Conservation (phyloP, 805 yeast species). For the Kodamaea restingae region DNA sequence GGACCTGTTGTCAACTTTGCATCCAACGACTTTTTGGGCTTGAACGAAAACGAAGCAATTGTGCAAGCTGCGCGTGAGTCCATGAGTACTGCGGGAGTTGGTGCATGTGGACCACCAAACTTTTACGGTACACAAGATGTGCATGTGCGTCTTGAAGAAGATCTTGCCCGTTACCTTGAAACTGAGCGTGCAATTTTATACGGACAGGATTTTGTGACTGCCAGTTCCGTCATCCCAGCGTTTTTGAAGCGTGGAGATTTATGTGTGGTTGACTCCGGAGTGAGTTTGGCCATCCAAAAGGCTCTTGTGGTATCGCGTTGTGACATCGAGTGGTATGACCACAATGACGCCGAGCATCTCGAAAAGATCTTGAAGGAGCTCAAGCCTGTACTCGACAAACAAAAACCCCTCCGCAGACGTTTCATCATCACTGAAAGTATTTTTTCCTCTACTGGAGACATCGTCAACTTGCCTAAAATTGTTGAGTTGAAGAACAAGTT, state of each 20-base stretch:
- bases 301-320: conserved; percentile 86
- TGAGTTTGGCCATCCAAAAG: conserved; percentile 75
- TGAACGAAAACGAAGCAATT: conserved; percentile 48
- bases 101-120: conserved; percentile 98
- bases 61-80: conserved; percentile 51
- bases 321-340: conserved; percentile 77
- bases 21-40: conserved; percentile 65
- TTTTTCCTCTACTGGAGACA: conserved; percentile 77
- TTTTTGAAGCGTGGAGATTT: conserved; percentile 94
- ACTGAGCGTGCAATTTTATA: conserved; percentile 78
- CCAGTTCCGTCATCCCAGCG: conserved; percentile 86
- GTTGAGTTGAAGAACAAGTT: conserved; percentile 72
- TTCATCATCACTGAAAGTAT: conserved; percentile 90
- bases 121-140: conserved; percentile 95
- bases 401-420: conserved; percentile 78
- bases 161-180: conserved; percentile 69
- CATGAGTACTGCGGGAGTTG: conserved; percentile 79
- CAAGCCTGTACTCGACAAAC: conserved; percentile 55
- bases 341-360: conserved; percentile 82
- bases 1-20: conserved; percentile 57
- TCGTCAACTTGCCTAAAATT: conserved; percentile 63
- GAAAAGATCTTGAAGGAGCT: conserved; percentile 63
- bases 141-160: conserved; percentile 75
- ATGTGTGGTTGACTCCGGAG: conserved; percentile 79
- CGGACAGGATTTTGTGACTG: conserved; percentile 88